These are phyloP conservation scores for Beta vulgaris DNA, from an alignment of 148 eudicot species.

Conservation along the genomic window DNA sequence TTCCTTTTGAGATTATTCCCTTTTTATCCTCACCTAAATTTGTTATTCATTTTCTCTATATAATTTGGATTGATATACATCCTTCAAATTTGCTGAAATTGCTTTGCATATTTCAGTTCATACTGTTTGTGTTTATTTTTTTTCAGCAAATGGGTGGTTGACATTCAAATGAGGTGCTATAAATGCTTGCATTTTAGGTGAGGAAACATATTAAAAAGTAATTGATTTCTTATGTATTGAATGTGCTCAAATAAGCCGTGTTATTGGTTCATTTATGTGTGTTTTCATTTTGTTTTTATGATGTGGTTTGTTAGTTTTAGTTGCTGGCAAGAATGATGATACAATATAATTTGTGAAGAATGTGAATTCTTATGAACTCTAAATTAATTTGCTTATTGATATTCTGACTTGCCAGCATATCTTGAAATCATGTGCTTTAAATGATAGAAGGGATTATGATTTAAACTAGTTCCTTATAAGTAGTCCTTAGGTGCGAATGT, in stretches of 20 bases:
- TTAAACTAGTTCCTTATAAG: too few relatives aligned
- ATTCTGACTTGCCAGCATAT: conserved; percentile 43
- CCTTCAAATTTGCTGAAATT: conserved; percentile 11
- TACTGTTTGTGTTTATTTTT: conserved; percentile 4
- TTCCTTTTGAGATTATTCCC: conserved; percentile 42
- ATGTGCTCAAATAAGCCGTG: too few relatives aligned
- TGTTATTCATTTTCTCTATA: not conserved
- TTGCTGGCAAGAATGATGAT: conserved; percentile 47
- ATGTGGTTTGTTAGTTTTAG: not conserved
- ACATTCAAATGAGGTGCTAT: conserved; percentile 15
- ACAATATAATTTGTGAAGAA: conserved; percentile 29
- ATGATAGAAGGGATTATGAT: too few relatives aligned
- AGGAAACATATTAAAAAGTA: too few relatives aligned
- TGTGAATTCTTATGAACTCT: conserved; percentile 28
- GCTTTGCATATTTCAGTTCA: not conserved
- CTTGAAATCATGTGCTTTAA: too few relatives aligned
- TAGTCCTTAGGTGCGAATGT: too few relatives aligned
- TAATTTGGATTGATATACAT: conserved; percentile 6
- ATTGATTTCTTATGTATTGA: too few relatives aligned
- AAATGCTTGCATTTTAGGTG: conserved; percentile 23
- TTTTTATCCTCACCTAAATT: conserved; percentile 18
- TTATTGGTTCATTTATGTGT: too few relatives aligned
- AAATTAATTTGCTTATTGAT: conserved; percentile 50
- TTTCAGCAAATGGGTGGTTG: conserved; percentile 17
- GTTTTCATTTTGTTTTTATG: not conserved